Conservation (phyloP, 345 rosid species). For the Corchorus olitorius region DNA sequence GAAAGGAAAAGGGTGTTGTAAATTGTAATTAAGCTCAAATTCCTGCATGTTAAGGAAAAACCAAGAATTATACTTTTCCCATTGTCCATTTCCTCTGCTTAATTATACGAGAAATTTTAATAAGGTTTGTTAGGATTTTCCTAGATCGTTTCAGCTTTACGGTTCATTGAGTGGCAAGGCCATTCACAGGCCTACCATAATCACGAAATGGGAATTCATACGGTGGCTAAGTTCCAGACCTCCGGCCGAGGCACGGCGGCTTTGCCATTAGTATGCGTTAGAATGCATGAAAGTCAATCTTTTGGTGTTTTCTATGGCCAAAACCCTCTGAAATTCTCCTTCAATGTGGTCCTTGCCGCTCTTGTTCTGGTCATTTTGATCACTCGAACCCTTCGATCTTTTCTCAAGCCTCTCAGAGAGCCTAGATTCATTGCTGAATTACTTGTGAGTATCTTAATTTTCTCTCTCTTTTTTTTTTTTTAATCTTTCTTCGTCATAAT, state of each 20-base stretch:
- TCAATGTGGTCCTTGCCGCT: slow-evolving; percentile 44
- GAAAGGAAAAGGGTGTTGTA: not conserved
- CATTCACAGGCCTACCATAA: not conserved
- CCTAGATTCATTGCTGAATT: slow-evolving; percentile 73
- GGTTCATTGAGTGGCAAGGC: not conserved
- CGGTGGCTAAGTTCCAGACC: not conserved
- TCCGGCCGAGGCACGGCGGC: slow-evolving; percentile 4
- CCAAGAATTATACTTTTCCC: not conserved
- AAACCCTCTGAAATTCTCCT: slow-evolving; percentile 41
- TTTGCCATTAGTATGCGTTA: slow-evolving; percentile 34
- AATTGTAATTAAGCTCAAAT: not conserved
- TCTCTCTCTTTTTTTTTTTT: not conserved
- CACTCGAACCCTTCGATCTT: slow-evolving; percentile 39
- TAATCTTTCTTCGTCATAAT: not conserved
- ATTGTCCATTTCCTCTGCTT: no score
- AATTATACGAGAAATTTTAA: no score
- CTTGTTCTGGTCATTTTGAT: slow-evolving; percentile 39
- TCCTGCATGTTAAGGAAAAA: not conserved
- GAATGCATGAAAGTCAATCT: slow-evolving; percentile 17
- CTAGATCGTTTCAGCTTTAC: not conserved
- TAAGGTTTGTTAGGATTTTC: slow-evolving; percentile 14
- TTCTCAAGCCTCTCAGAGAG: slow-evolving; percentile 73
- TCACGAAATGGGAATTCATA: not conserved
- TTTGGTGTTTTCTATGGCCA: slow-evolving; percentile 49
- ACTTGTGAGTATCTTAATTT: slow-evolving; percentile 46